Percentiles rank a stretch among this genome's conserved stretches.
Evolutionary conservation across 2,329 filamentous ascomycete genomes (phyloP).

Genomic region (Berkeleyomyces basicola): DNA sequence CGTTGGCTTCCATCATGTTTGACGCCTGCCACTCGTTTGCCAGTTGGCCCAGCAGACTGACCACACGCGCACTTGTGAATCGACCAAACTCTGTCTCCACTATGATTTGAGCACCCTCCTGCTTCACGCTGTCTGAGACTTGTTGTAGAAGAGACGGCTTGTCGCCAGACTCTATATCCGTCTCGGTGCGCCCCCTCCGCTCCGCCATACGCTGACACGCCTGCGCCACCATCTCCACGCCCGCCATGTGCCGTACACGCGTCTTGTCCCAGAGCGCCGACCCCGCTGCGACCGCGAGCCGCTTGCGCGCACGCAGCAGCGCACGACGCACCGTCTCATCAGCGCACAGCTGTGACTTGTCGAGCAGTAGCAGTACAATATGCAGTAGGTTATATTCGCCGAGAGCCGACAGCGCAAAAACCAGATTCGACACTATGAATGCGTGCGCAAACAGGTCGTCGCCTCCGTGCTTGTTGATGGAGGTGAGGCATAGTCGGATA

Average conservation of each 20-base stretch:
- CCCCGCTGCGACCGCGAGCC: neutral
- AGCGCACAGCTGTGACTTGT: neutral
- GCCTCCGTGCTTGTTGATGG: constrained; percentile 1
- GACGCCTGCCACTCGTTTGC: neutral
- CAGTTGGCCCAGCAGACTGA: neutral
- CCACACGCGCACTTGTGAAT: neutral
- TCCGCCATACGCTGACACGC: neutral
- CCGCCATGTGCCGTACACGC: constrained; percentile 2
- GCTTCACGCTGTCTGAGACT: neutral
- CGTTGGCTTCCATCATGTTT: neutral
- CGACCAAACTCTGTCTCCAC: constrained; percentile 5
- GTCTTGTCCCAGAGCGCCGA: constrained; percentile 10
- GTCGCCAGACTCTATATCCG: neutral
- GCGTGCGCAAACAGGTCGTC: constrained; percentile 5
- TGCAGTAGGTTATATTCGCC: constrained; percentile 7
- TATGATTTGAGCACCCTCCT: neutral
- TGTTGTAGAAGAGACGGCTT: neutral
- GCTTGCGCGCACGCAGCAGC: constrained; percentile 5
- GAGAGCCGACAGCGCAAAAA: constrained; percentile 11
- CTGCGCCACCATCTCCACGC: neutral
- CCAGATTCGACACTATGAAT: constrained; percentile 6
- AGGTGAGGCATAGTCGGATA: constrained; percentile 1
- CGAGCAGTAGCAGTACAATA: constrained; percentile 2
- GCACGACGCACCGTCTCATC: constrained; percentile 3
- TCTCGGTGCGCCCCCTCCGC: neutral